Base-by-base conservation (phyloP, 306 rosid genomes). In the Sindora glabra region DNA sequence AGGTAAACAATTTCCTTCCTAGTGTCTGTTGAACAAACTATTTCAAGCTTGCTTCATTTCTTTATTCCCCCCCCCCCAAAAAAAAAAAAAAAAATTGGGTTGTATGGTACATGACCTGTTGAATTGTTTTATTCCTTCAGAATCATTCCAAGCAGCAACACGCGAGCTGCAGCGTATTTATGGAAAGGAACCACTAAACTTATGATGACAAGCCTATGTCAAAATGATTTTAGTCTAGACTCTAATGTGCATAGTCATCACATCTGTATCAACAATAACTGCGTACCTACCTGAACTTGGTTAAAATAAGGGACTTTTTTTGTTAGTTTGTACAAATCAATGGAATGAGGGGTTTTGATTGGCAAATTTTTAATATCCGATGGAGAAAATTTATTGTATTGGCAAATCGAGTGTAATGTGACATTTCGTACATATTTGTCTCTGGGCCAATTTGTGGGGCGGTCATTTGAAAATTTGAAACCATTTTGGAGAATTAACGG, bases 131-230 rank as follows among this genome's bases (percentile, higher is more conserved):
- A 11, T 39, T 58, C 19, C 62, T 21, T 11, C 87, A 90, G 94
- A 86, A 82, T 86, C 95, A 48, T 90, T 79, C 76, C 95, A 84
- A 83, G 97, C 88, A 56, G 97, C 94, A 56, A 84, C 90, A 3
- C 79, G 88, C 0, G 95, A 90, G 81, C 97, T 90, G 69, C 94
- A 82, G 73, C 97, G 95, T 56, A 90, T 90, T 41, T 90, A 90
- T 42, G 97, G 95, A 61, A 86, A 84, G 65, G 94, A 90, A 54
- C 81, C 70, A 65, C 74, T 81, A 63, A 78, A 81, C 72, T 30
- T 76, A 68, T 82, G 33, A 41, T 44, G 69, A 33, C 56, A 22
- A 52, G 48, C 77, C 56, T 46, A 52, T 32, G 61, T 58, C 67
- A 41, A 64, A 56, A 49, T 29, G 56, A 55, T 36, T 71, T 40